Evolutionary conservation across 2,329 filamentous ascomycete genomes (phyloP).

Genomic region (Sordariomycetes sp.): DNA sequence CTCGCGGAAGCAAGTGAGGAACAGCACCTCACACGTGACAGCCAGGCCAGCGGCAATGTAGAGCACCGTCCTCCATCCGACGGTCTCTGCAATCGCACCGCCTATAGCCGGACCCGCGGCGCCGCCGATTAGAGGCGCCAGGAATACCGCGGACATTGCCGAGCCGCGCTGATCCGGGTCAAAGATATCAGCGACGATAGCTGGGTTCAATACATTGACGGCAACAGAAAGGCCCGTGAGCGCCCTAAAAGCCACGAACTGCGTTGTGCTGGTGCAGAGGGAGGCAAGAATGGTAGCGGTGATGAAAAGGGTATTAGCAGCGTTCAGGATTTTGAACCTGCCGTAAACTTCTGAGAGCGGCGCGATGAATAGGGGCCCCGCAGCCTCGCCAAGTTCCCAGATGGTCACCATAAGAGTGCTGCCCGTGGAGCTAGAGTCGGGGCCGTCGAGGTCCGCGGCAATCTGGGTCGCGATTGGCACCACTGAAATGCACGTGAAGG

Average conservation of each 20-base stretch:
- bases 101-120: constrained; percentile 45
- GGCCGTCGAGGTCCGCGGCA: constrained; percentile 30
- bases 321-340: constrained; percentile 42
- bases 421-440: constrained; percentile 29
- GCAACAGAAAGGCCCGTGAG: constrained; percentile 53
- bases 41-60: constrained; percentile 39
- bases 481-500: constrained; percentile 45
- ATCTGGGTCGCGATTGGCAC: constrained; percentile 43
- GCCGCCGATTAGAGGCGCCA: constrained; percentile 47
- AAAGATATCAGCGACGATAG: constrained; percentile 55
- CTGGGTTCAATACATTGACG: constrained; percentile 51
- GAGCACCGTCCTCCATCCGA: constrained; percentile 44
- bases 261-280: constrained; percentile 28
- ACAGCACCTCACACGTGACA: constrained; percentile 33
- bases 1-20: constrained; percentile 43
- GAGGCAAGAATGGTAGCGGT: constrained; percentile 34
- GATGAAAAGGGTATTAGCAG: constrained; percentile 40
- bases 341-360: constrained; percentile 53
- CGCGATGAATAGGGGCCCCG: constrained; percentile 49
- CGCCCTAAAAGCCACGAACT: constrained; percentile 42
- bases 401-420: constrained; percentile 57
- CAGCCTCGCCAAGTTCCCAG: constrained; percentile 57
- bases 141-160: constrained; percentile 44
- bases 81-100: constrained; percentile 39
- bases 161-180: constrained; percentile 43